Evolutionary conservation across 2,329 filamentous ascomycete species (phyloP), one percentile per base, ranked within the genome.

Genomic region (Penicillium verrucosum): DNA sequence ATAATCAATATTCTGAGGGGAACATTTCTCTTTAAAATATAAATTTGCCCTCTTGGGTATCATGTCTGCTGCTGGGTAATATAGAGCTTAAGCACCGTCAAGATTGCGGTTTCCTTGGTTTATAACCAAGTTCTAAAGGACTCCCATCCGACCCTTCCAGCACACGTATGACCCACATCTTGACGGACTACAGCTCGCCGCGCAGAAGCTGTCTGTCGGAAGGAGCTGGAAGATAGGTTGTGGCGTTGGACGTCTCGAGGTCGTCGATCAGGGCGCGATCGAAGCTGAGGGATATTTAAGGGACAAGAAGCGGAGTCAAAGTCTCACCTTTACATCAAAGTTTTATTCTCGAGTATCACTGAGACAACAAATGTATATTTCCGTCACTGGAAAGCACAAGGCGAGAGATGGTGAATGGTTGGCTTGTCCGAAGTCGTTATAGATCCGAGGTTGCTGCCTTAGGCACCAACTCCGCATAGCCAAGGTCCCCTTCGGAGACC

Each of bases 391-490:
- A 40, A 12, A 40, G 11, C 38, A 16, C 16, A 8, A 25, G 21
- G 10, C 5, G 37, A 36, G 16, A 36, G 18, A 41, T 11, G 3
- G 38, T 5, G 21, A 41, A 41, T 41, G 21, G 38, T 21, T 7
- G 9, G 16, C 12, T 29, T 18, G 5, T 21, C 21, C 21, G 27
- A 44, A 2, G 16, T 30, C n/a, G n/a, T 14, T 18, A 18, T 38
- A 51, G n/a, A 38, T 34, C 23, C 21, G 12, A 44, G 18, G 0
- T 7, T 52, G 0, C 10, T 53, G 60, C 60, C 56, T 57, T 21
- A 62, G 58, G 58, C 58, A 27, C 1, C 4, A 37, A 27, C 30
- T 40, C 46, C 40, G 30, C 32, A 48, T 30, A 54, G 47, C 45
- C 51, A 38, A 37, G 46, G 42, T 51, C 38, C 46, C 42, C 53